These are phyloP conservation scores for Astrothelium macrocarpum DNA, from an alignment of 495 filamentous ascomycete genomes.

Conservation along the genomic window DNA sequence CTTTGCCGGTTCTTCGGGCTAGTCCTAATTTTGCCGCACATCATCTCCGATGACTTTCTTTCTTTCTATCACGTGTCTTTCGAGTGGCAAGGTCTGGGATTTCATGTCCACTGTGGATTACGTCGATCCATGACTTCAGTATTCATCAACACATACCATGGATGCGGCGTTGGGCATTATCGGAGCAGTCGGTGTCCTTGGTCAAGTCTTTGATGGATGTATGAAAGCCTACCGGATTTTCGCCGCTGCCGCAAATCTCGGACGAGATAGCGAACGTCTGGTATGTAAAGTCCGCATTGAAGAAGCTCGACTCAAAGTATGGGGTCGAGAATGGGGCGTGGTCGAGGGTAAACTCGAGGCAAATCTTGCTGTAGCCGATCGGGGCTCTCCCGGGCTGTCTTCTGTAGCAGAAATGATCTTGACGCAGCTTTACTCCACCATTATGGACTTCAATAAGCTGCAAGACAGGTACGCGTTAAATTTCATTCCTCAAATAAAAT, in stretches of 20 bases:
- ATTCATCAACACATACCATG: constrained; percentile 6
- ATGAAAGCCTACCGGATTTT: constrained; percentile 32
- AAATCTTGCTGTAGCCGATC: constrained; percentile 20
- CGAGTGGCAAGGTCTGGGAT: no score
- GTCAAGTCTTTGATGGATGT: constrained; percentile 29
- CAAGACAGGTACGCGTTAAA: constrained; percentile 33
- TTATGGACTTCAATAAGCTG: constrained; percentile 32
- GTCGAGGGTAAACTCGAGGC: constrained; percentile 30
- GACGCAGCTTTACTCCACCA: constrained; percentile 27
- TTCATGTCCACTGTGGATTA: no score
- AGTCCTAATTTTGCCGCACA: background rate
- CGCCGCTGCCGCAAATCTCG: constrained; percentile 27
- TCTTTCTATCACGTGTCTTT: background rate
- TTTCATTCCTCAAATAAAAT: no score
- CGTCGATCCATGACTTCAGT: background rate
- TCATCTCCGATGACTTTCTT: background rate
- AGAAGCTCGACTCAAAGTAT: constrained; percentile 30
- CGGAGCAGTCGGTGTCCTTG: constrained; percentile 23
- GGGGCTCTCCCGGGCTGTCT: constrained; percentile 23
- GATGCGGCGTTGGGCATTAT: constrained; percentile 20
- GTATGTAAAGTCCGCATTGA: constrained; percentile 35
- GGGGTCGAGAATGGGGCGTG: constrained; percentile 35
- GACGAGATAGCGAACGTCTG: constrained; percentile 29
- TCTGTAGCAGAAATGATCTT: constrained; percentile 27
- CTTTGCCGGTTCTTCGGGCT: background rate